Percentiles rank a stretch among this genome's conserved stretches.
Conservation (phyloP, 2,329 filamentous ascomycete species). For the Xylaria multiplex region DNA sequence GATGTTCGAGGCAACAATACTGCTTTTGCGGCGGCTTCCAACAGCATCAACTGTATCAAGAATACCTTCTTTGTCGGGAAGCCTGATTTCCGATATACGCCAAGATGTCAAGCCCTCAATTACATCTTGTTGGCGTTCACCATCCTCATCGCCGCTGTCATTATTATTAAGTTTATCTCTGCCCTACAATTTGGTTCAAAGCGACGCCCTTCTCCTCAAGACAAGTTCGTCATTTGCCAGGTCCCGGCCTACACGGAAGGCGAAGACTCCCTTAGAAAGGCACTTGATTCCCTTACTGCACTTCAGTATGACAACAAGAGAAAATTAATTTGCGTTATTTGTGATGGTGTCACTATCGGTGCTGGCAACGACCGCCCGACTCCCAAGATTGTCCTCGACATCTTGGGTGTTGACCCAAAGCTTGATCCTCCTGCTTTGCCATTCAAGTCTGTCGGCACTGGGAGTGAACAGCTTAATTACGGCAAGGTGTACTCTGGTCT, state of each 20-base stretch:
- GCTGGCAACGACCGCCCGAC: slow-evolving; percentile 96
- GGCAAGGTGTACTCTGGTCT: slow-evolving; percentile 98
- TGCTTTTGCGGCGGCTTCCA: slow-evolving; percentile 60
- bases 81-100: slow-evolving; percentile 81
- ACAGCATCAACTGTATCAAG: slow-evolving; percentile 82
- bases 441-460: slow-evolving; percentile 90
- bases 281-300: slow-evolving; percentile 91
- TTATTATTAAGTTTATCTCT: slow-evolving; percentile 88
- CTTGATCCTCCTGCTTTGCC: slow-evolving; percentile 92
- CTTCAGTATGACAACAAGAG: slow-evolving; percentile 98
- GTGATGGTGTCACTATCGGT: slow-evolving; percentile 96
- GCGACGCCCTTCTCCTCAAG: slow-evolving; percentile 86
- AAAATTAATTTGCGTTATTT: slow-evolving; percentile 95
- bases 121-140: slow-evolving; percentile 89
- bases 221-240: slow-evolving; percentile 99
- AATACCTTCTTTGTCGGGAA: slow-evolving; percentile 85
- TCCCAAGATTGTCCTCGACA: slow-evolving; percentile 96
- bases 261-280: slow-evolving; percentile 92
- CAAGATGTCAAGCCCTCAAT: slow-evolving; percentile 87
- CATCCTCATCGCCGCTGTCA: slow-evolving; percentile 82
- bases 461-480: slow-evolving; percentile 94
- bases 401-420: slow-evolving; percentile 96
- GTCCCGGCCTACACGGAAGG: slow-evolving; percentile 98
- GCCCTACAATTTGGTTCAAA: slow-evolving; percentile 95
- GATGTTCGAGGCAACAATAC: slow-evolving; percentile 62